Evolutionary conservation across 768 basidiomycete species (phyloP).

Genomic region (Tylopilus felleus): DNA sequence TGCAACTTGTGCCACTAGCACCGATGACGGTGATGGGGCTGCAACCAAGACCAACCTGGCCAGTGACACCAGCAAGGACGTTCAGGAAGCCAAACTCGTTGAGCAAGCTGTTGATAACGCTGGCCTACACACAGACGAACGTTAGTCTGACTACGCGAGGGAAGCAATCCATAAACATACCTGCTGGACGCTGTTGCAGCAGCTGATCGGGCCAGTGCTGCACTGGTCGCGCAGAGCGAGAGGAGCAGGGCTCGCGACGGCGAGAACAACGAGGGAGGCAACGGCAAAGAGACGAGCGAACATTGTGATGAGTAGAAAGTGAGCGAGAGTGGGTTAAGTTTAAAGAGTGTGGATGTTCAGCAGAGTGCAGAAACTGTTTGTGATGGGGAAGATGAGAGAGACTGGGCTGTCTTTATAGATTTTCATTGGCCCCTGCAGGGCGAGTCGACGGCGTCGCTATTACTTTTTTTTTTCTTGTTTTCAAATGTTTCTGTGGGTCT

Average conservation of each 20-base stretch:
- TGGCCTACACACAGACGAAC: background rate
- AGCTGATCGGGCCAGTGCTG: constrained; percentile 6
- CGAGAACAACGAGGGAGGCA: constrained; percentile 16
- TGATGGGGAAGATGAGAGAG: background rate
- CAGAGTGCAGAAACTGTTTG: background rate
- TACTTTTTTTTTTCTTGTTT: constrained; percentile 1
- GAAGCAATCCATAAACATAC: background rate
- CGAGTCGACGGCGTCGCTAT: background rate
- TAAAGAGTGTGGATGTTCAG: constrained; percentile 7
- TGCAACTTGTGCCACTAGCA: background rate
- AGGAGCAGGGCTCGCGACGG: constrained; percentile 3
- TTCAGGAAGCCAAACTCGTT: fast-evolving
- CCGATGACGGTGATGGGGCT: background rate
- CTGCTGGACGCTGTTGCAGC: constrained; percentile 13
- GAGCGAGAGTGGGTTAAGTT: background rate
- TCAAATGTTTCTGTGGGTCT: constrained; percentile 3
- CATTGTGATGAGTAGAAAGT: constrained; percentile 8
- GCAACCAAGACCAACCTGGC: constrained; percentile 3
- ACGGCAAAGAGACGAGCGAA: constrained; percentile 16
- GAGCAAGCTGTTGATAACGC: background rate
- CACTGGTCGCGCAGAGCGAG: constrained; percentile 8
- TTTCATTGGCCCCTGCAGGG: background rate
- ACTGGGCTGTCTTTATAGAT: constrained; percentile 7
- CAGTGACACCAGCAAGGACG: background rate
- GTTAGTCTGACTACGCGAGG: background rate